Evolutionary conservation across 441 rosid species (phyloP).

Genomic region (Breynia disticha): DNA sequence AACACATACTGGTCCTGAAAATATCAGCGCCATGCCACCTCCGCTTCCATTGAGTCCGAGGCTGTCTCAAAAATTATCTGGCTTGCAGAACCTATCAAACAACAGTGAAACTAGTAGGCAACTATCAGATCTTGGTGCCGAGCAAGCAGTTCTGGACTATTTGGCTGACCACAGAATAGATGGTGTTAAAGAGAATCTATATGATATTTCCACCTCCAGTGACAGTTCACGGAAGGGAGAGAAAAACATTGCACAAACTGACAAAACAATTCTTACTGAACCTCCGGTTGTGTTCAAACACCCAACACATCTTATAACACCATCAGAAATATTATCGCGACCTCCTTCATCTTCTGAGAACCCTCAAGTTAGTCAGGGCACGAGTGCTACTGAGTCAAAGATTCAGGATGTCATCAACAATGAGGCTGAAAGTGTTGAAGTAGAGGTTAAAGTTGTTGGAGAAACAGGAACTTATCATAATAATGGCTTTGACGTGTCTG

Average conservation of each 20-base stretch:
- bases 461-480: constrained; percentile 35
- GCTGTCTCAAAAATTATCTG: constrained; percentile 43
- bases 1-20: constrained; percentile 27
- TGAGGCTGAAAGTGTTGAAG: constrained; percentile 36
- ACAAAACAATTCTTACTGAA: constrained; percentile 31
- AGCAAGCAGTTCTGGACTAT: constrained; percentile 39
- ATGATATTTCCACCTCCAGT: constrained; percentile 28
- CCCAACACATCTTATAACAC: constrained; percentile 86
- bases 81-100: constrained; percentile 33
- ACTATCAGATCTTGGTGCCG: constrained; percentile 27
- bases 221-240: constrained; percentile 41
- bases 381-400: constrained; percentile 34
- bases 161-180: constrained; percentile 48
- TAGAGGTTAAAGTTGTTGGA: constrained; percentile 44
- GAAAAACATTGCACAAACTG: constrained; percentile 35
- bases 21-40: constrained; percentile 26
- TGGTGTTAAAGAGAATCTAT: constrained; percentile 22
- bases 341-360: constrained; percentile 44
- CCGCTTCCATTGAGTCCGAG: constrained; percentile 49
- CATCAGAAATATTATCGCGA: constrained; percentile 62
- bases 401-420: constrained; percentile 42
- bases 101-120: constrained; percentile 23
- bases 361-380: constrained; percentile 28
- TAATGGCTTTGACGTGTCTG: constrained; percentile 35
- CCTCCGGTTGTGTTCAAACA: constrained; percentile 47